Base-by-base conservation (phyloP, 2,329 filamentous ascomycete species). In the Exophiala aquamarina region DNA sequence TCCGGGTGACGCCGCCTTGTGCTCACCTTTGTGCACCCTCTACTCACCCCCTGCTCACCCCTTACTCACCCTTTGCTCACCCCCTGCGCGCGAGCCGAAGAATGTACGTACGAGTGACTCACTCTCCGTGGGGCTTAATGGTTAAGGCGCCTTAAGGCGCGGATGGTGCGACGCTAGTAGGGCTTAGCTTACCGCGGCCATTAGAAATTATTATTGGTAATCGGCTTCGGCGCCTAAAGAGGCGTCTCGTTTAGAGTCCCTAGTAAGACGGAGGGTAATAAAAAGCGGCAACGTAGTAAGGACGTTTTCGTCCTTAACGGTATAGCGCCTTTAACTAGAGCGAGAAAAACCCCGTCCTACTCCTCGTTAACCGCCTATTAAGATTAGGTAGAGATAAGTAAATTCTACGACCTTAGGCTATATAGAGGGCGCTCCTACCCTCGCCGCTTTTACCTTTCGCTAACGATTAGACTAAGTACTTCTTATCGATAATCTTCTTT, bases 241-340 rank as follows among this genome's bases (percentile, higher is more conserved):
- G 23, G 23, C 32, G 32, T 34, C 32, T 34, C n/a, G 32, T 34
- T 34, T 18, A 34, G 6, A 34, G 32, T 34, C 32, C 32, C 32
- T 18, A 34, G 32, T 5, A 34, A 34, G 32, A 34, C 17, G 17
- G 32, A 34, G 32, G 32, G 32, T 34, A 34, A 34, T 18, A 34
- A 34, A 34, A 34, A 34, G 32, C 32, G 32, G 32, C n/a, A 34
- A 34, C n/a, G n/a, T 18, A 34, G 32, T 34, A 34, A 34, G n/a
- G 32, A 14, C 32, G 32, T 34, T 34, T 34, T 34, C 32, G 32
- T 34, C 32, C 32, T 34, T 34, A 6, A n/a, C 14, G 14, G 32
- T 34, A 34, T 18, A 34, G 32, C 32, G 32, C 32, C 32, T 34
- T 34, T 34, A 34, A 34, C n/a, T 6, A 5, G 17, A 34, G 32